Conservation (phyloP, 2,329 filamentous ascomycete genomes). For the Paraconiothyrium brasiliense region DNA sequence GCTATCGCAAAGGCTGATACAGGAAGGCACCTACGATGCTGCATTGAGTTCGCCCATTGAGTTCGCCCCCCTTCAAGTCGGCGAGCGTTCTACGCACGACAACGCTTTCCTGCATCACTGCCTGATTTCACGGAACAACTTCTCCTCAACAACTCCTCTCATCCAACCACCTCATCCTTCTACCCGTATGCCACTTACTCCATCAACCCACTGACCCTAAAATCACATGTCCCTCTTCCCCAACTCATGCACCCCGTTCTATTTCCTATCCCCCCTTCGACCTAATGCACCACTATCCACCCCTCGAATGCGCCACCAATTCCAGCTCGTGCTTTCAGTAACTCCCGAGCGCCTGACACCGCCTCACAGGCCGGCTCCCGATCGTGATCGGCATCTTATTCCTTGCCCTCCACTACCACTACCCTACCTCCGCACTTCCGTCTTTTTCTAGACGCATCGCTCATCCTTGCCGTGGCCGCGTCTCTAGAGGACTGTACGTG, state of each 20-base stretch:
- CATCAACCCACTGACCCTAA: background rate
- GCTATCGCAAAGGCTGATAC: no score
- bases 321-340: background rate
- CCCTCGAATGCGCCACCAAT: background rate
- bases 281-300: slow-evolving; percentile 6
- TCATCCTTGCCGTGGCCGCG: background rate
- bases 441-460: slow-evolving; percentile 16
- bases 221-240: background rate
- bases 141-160: background rate
- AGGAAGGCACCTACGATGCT: no score
- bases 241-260: slow-evolving; percentile 9
- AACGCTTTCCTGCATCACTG: background rate
- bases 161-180: slow-evolving; percentile 1
- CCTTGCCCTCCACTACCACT: background rate
- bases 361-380: slow-evolving; percentile 1
- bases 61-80: background rate
- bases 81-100: background rate
- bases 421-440: background rate
- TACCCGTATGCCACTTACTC: background rate
- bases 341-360: slow-evolving; percentile 12
- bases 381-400: background rate
- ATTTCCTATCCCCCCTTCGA: slow-evolving; percentile 1
- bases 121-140: background rate
- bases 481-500: no score
- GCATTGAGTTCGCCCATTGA: no score